phyloP scores from a whole-genome alignment of 441 rosid genomes.

The Pelargonium citronellum region DNA sequence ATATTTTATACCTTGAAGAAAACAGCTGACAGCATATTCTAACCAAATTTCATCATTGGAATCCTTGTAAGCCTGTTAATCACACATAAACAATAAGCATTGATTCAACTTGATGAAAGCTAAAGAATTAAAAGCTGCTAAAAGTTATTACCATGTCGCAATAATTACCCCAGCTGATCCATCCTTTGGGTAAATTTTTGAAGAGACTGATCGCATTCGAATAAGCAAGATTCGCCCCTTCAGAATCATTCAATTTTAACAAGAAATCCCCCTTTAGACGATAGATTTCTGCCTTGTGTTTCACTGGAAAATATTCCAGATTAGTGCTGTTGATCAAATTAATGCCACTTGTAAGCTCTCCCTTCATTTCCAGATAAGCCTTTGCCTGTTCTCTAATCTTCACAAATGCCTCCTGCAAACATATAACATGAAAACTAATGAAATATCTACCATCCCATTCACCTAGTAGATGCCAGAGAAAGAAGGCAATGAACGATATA shows the following conservation, averaged over 20 bases:
- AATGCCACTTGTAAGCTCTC: slow-evolving; percentile 80
- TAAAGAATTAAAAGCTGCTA: slow-evolving; percentile 20
- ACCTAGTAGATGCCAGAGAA: neutral
- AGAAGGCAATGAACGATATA: neutral
- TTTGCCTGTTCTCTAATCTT: slow-evolving; percentile 97
- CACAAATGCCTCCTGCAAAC: slow-evolving; percentile 86
- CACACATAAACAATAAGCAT: slow-evolving; percentile 18
- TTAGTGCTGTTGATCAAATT: slow-evolving; percentile 82
- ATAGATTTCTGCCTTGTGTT: slow-evolving; percentile 82
- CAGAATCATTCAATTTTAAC: slow-evolving; percentile 67
- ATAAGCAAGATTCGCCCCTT: slow-evolving; percentile 77
- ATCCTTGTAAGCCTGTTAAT: slow-evolving; percentile 77
- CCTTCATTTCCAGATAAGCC: slow-evolving; percentile 79
- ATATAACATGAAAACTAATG: slow-evolving; percentile 24
- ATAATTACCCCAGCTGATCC: slow-evolving; percentile 99
- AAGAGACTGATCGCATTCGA: slow-evolving; percentile 81
- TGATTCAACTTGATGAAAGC: slow-evolving; percentile 11
- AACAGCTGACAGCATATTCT: slow-evolving; percentile 96
- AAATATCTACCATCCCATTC: slow-evolving; percentile 12
- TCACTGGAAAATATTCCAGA: slow-evolving; percentile 78
- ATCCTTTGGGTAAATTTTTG: slow-evolving; percentile 92
- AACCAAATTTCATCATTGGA: slow-evolving; percentile 88
- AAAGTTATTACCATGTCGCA: slow-evolving; percentile 74
- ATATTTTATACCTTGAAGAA: slow-evolving; percentile 97
- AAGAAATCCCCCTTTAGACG: slow-evolving; percentile 87